Evolutionary conservation across 495 filamentous ascomycete species (phyloP).

Genomic region (Pseudomonodictys pantanalensis): DNA sequence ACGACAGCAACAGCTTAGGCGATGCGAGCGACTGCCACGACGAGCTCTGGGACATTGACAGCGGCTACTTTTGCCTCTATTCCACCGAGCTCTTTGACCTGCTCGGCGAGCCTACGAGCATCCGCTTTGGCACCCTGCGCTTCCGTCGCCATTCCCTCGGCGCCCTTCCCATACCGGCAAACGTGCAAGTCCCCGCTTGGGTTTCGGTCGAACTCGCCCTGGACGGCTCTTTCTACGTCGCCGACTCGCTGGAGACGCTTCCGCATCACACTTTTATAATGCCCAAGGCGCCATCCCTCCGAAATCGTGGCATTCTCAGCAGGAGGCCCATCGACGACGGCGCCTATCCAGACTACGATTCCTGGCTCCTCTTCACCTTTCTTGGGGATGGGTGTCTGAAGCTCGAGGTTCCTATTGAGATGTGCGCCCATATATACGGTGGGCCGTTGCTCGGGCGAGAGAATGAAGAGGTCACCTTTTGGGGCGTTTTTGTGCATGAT

Average conservation of each 20-base stretch:
- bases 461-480: conserved; percentile 27
- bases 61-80: conserved; percentile 25
- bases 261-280: conserved; percentile 16
- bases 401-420: conserved; percentile 25
- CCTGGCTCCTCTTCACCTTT: conserved; percentile 30
- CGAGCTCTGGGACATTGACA: conserved; percentile 1
- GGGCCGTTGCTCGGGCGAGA: conserved; percentile 13
- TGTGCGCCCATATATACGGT: conserved; percentile 28
- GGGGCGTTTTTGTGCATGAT: conserved; percentile 24
- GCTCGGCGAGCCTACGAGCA: conserved; percentile 14
- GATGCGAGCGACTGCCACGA: too few relatives aligned
- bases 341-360: conserved; percentile 23
- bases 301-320: conserved; percentile 21
- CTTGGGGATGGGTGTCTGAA: conserved; percentile 18
- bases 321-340: conserved; percentile 16
- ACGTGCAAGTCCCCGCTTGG: background rate
- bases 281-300: conserved; percentile 13
- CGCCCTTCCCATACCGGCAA: background rate
- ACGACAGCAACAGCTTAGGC: too few relatives aligned
- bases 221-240: conserved; percentile 20
- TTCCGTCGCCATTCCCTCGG: background rate
- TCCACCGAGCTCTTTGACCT: conserved; percentile 25
- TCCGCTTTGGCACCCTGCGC: conserved; percentile 28
- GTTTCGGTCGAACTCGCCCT: conserved; percentile 19
- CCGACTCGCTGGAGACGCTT: conserved; percentile 19